Evolutionary conservation across 345 rosid genomes (phyloP), one percentile per base, ranked within the genome.

Genomic region (Dovyalis caffra): DNA sequence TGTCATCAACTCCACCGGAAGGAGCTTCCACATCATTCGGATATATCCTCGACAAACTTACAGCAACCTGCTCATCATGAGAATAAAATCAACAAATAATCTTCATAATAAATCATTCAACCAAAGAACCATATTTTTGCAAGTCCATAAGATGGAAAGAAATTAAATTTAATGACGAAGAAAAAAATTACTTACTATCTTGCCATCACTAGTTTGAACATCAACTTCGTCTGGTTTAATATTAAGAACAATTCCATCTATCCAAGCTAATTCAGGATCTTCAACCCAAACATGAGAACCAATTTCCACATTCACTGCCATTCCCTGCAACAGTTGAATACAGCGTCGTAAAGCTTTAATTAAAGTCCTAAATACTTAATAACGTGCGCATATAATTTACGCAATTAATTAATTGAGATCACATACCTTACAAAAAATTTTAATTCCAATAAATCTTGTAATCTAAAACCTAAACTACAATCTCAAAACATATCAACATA

Each of bases 261-360:
- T 60, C 92, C 95, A 94, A 61, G 89, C 93, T 16, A 68, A 58
- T 3, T 87, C 85, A 5, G 87, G 82, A 81, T 92, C 92, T 79
- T 64, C 89, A 75, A 91, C 85, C 98, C 98, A 94, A 56, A 94
- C 80, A 81, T 86, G 93, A 72, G 92, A 80, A 77, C 92, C 97
- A 56, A 83, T 79, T 57, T 75, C 65, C 62, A 94, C 80, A 43
- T 83, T 85, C 60, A 69, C 77, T 28, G 79, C 70, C 81, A 81
- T 84, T 21, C 68, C 84, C 89, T 85, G 84, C 69, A 77, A 21
- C 60, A 38, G 9, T 53, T 35, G 21, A 38, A 63, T n/a, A n/a
- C n/a, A n/a, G n/a, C n/a, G n/a, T n/a, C n/a, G n/a, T n/a, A n/a
- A n/a, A n/a, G n/a, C n/a, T n/a, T 60, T 60, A 1, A n/a, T 6